Evolutionary conservation across 805 yeast species (phyloP).

Genomic region (Kodamaea jinghongensis): DNA sequence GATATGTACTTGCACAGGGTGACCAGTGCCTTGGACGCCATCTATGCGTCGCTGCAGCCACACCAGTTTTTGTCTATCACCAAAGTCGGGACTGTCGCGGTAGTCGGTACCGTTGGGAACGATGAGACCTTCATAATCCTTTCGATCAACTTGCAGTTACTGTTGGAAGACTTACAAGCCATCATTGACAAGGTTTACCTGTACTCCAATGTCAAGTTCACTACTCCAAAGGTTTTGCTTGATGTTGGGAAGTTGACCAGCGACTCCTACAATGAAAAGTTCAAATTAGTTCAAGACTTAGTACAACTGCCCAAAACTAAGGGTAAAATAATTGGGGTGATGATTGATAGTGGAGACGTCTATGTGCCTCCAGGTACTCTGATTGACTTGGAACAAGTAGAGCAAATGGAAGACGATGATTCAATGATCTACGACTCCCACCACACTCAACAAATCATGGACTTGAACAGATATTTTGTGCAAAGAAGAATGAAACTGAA

Average conservation of each 20-base stretch:
- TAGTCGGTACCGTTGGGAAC: constrained; percentile 50
- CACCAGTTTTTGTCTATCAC: constrained; percentile 50
- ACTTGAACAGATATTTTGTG: constrained; percentile 15
- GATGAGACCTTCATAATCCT: constrained; percentile 47
- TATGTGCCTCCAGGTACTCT: constrained; percentile 19
- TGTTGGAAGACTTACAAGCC: constrained; percentile 14
- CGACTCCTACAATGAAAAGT: constrained; percentile 15
- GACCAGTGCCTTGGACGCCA: constrained; percentile 43
- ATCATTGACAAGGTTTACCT: constrained; percentile 16
- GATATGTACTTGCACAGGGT: constrained; percentile 30
- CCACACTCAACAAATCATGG: constrained; percentile 7
- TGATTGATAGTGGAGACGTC: constrained; percentile 40
- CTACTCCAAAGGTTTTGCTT: constrained; percentile 23
- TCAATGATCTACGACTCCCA: constrained; percentile 3
- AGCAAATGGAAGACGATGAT: constrained; percentile 4
- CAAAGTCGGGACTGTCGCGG: constrained; percentile 47
- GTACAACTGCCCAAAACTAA: constrained; percentile 14
- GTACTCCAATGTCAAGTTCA: constrained; percentile 12
- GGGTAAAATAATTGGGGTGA: constrained; percentile 31
- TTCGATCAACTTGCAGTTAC: constrained; percentile 19
- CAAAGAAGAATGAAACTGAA: constrained; percentile 12
- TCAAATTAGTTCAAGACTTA: constrained; percentile 13
- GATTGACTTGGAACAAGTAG: constrained; percentile 7
- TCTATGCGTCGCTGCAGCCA: constrained; percentile 40
- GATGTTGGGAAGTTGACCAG: constrained; percentile 27